Conservation (phyloP, 805 yeast genomes). For the Brettanomyces custersianus region DNA sequence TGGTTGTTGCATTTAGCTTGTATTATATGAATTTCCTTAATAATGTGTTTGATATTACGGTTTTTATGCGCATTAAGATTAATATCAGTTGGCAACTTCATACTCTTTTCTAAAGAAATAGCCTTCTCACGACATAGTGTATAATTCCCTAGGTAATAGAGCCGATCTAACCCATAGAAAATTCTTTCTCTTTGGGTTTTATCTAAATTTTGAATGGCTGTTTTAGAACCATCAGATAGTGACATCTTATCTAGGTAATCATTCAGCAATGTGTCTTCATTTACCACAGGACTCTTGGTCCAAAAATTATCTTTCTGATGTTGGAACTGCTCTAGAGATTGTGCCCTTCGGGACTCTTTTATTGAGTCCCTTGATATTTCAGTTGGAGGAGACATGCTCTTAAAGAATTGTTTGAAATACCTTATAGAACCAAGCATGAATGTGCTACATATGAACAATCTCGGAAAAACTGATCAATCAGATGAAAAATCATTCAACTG, state of each 20-base stretch:
- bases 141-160: conserved; percentile 50
- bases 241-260: conserved; percentile 1
- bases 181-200: conserved; percentile 50
- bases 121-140: conserved; percentile 39
- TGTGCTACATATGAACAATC: too few relatives aligned
- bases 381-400: too few relatives aligned
- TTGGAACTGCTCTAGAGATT: conserved; percentile 53
- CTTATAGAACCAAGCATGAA: too few relatives aligned
- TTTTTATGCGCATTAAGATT: conserved; percentile 27
- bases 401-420: too few relatives aligned
- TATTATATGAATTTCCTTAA: conserved; percentile 40
- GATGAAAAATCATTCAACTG: too few relatives aligned
- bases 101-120: conserved; percentile 20
- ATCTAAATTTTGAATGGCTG: conserved; percentile 21
- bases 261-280: conserved; percentile 16
- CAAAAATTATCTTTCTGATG: conserved; percentile 43
- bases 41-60: conserved; percentile 37
- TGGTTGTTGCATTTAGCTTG: conserved; percentile 28
- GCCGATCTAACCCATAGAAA: conserved; percentile 52
- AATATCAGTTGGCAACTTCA: conserved; percentile 16
- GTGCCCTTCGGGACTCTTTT: too few relatives aligned
- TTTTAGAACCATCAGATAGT: not conserved
- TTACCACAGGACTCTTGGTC: conserved; percentile 43
- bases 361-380: too few relatives aligned
- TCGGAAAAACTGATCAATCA: too few relatives aligned